Conservation (phyloP, 2,329 filamentous ascomycete genomes). For the Periconia sp. region DNA sequence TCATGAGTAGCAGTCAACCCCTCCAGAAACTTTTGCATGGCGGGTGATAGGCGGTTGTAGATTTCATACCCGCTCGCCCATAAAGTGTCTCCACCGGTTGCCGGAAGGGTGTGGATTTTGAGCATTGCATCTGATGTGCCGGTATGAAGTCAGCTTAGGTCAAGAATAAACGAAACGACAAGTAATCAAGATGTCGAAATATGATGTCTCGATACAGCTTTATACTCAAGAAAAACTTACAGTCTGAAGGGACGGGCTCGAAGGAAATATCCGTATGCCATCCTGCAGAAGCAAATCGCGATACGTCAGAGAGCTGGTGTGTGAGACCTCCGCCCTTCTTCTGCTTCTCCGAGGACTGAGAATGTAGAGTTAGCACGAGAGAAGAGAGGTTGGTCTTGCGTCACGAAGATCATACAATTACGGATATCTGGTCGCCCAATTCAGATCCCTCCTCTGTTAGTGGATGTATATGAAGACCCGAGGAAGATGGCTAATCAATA, state of each 20-base stretch:
- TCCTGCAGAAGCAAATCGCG: constrained; percentile 45
- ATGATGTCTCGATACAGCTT: too few species aligned
- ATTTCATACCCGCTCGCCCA: constrained; percentile 48
- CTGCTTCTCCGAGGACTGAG: constrained; percentile 24
- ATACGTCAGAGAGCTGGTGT: constrained; percentile 48
- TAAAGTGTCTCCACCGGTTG: constrained; percentile 41
- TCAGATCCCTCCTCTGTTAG: constrained; percentile 51
- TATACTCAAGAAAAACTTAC: too few species aligned
- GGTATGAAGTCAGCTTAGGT: too few species aligned
- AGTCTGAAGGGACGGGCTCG: constrained; percentile 45
- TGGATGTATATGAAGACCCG: constrained; percentile 30
- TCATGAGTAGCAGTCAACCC: constrained; percentile 50
- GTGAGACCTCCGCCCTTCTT: constrained; percentile 32
- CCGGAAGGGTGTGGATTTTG: constrained; percentile 35
- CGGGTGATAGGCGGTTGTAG: constrained; percentile 53
- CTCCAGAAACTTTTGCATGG: constrained; percentile 53
- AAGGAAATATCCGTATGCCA: constrained; percentile 57
- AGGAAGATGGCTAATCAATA: constrained; percentile 23
- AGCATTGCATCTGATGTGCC: constrained; percentile 42
- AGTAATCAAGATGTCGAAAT: too few species aligned
- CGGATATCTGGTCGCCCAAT: constrained; percentile 42
- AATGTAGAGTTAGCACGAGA: neutral
- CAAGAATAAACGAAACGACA: too few species aligned
- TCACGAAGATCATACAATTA: constrained; percentile 33
- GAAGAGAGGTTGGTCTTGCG: neutral